These are phyloP conservation scores for Diphasiastrum complanatum DNA, from an alignment of 83 land plant genomes.

Conservation along the genomic window DNA sequence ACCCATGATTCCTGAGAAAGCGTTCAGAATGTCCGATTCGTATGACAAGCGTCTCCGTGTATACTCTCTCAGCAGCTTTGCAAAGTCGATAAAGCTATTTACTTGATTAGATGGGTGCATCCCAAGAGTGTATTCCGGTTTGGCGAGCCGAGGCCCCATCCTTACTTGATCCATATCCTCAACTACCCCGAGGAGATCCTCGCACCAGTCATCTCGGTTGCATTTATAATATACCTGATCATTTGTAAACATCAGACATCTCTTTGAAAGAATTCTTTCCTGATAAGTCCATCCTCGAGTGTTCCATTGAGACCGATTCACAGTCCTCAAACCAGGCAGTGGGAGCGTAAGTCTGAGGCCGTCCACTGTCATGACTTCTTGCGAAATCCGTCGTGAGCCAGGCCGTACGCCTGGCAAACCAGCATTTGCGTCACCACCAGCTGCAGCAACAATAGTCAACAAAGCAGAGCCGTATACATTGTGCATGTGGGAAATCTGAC, in stretches of 20 bases:
- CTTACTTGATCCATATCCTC: no score
- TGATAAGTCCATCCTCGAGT: slow-evolving; percentile 6
- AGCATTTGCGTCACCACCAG: neutral
- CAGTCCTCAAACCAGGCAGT: neutral
- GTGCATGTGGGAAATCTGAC: no score
- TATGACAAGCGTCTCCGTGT: no score
- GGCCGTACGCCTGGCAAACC: slow-evolving; percentile 1
- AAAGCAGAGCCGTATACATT: no score
- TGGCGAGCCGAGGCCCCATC: no score
- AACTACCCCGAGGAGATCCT: no score
- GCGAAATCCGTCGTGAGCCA: neutral
- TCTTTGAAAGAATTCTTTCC: neutral
- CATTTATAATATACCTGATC: neutral
- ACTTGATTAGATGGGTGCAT: no score
- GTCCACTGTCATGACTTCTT: neutral
- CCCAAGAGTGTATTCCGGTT: no score
- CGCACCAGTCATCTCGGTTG: slow-evolving; percentile 2
- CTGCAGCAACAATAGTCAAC: neutral
- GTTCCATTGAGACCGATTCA: neutral
- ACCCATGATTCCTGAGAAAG: no score
- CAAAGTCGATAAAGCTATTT: no score
- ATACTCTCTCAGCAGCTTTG: no score
- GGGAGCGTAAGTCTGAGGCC: neutral
- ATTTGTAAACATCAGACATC: slow-evolving; percentile 3
- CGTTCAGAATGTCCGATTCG: no score